Evolutionary conservation across 768 basidiomycete species (phyloP).

Genomic region (Lentinula sp.): DNA sequence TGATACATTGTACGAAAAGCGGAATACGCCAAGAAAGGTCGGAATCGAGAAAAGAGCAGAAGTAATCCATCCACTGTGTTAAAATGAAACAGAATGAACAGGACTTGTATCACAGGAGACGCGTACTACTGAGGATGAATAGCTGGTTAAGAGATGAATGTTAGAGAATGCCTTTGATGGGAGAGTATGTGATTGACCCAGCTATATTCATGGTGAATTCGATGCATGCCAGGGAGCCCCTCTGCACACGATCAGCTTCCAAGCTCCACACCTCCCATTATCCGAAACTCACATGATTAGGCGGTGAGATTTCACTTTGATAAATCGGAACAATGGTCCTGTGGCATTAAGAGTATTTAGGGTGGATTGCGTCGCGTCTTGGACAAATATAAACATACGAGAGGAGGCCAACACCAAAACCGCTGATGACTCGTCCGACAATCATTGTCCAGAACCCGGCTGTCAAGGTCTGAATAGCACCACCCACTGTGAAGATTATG

Average conservation of each 20-base stretch:
- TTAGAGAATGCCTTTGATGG: not conserved
- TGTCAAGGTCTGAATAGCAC: conserved; percentile 80
- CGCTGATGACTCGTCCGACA: conserved; percentile 61
- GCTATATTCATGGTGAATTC: conserved; percentile 92
- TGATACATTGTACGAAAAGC: conserved; percentile 59
- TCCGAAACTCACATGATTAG: conserved; percentile 60
- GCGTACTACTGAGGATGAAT: conserved; percentile 43
- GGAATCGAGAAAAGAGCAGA: conserved; percentile 60
- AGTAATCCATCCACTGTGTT: conserved; percentile 84
- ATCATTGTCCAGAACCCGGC: conserved; percentile 77
- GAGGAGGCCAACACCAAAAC: conserved; percentile 72
- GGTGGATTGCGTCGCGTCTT: not conserved
- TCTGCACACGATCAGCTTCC: conserved; percentile 33
- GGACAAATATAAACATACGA: conserved; percentile 42
- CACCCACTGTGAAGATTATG: conserved; percentile 79
- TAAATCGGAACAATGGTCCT: conserved; percentile 95
- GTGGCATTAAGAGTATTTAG: not conserved
- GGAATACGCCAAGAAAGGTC: conserved; percentile 68
- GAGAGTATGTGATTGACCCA: conserved; percentile 29
- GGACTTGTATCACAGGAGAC: conserved; percentile 70
- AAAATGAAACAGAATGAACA: not conserved
- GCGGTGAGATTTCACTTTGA: conserved; percentile 93
- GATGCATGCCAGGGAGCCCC: conserved; percentile 90
- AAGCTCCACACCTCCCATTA: not conserved
- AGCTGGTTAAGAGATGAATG: not conserved